These are phyloP conservation scores for Croton laevigatus DNA, from an alignment of 441 rosid species.

Conservation along the genomic window DNA sequence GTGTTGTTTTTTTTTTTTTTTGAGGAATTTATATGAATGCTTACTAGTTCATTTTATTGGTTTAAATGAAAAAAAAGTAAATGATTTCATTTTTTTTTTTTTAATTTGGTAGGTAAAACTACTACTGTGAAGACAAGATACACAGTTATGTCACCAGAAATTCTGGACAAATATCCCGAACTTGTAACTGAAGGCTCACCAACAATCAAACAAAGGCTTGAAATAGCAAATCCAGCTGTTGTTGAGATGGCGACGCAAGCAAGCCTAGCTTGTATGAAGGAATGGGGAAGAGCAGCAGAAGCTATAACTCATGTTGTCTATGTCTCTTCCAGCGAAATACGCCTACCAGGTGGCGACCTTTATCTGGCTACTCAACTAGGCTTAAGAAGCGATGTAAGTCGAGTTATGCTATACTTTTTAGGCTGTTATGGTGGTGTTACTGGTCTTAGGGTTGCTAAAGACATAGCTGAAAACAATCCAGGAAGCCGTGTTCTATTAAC, in stretches of 20 bases:
- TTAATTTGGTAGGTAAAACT: constrained; percentile 57
- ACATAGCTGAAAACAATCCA: constrained; percentile 87
- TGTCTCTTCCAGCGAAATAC: constrained; percentile 86
- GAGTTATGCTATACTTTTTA: constrained; percentile 85
- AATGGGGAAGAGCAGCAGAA: constrained; percentile 73
- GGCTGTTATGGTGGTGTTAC: constrained; percentile 90
- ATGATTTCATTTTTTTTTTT: constrained; percentile 6
- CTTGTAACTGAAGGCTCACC: constrained; percentile 70
- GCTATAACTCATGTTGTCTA: constrained; percentile 86
- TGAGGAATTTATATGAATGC: neutral
- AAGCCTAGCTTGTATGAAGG: constrained; percentile 68
- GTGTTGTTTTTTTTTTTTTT: too few species aligned
- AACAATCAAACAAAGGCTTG: constrained; percentile 82
- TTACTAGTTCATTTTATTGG: neutral
- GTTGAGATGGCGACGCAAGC: constrained; percentile 87
- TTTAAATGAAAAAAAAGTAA: neutral
- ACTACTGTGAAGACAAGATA: constrained; percentile 92
- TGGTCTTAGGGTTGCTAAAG: constrained; percentile 89
- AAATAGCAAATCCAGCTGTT: constrained; percentile 80
- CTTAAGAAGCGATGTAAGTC: constrained; percentile 58
- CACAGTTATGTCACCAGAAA: constrained; percentile 84
- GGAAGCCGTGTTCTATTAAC: constrained; percentile 77
- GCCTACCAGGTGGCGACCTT: constrained; percentile 85
- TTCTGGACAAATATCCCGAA: constrained; percentile 78
- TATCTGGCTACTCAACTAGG: constrained; percentile 70